Base-by-base conservation (phyloP, 2,329 filamentous ascomycete species). In the Blumeria graminis region DNA sequence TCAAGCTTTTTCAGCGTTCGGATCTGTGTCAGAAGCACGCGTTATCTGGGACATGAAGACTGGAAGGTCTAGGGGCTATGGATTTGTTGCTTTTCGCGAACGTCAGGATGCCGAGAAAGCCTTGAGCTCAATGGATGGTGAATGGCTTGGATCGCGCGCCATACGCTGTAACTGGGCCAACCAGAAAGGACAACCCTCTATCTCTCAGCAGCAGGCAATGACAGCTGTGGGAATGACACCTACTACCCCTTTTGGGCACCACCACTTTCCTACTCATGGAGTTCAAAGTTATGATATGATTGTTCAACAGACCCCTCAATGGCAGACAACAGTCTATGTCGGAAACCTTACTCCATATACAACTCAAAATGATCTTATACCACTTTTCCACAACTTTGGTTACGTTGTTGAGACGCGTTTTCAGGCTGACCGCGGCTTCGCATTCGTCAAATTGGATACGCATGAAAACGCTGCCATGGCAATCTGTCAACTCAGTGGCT, bases 41-140 rank as follows among this genome's bases (percentile, higher is more conserved):
- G 92, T 98, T 61, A 98, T 98, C 92, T 98, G 92, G 92, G 92
- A 98, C 69, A 98, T 98, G 92, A 98, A 98, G 77, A 98, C 92
- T 38, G 92, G 92, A 62, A 83, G 92, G 61, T 96, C 92, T 62
- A 86, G 92, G 68, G 92, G 92, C 59, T 98, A 98, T 67, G 92
- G 92, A 11, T 98, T 98, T 67, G 90, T 96, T 63, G 92, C 92
- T 54, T 98, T 94, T 77, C 85, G 90, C 60, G 92, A 98, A 61
- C 86, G 90, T 61, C 73, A 78, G 38, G 92, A 98, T 66, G 92
- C 92, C 33, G 92, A 98, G 69, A 94, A 95, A 71, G 90, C 92
- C 1, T 71, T 98, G 65, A 94, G 84, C 71, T 88, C 88, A 60
- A 98, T 98, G 92, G 92, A 98, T 66, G 92, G 92, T 60, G 92